Percentiles rank a stretch among this genome's conserved stretches.
Conservation (phyloP, 129 eudicot species). For the Rutidosis leptorrhynchoides region DNA sequence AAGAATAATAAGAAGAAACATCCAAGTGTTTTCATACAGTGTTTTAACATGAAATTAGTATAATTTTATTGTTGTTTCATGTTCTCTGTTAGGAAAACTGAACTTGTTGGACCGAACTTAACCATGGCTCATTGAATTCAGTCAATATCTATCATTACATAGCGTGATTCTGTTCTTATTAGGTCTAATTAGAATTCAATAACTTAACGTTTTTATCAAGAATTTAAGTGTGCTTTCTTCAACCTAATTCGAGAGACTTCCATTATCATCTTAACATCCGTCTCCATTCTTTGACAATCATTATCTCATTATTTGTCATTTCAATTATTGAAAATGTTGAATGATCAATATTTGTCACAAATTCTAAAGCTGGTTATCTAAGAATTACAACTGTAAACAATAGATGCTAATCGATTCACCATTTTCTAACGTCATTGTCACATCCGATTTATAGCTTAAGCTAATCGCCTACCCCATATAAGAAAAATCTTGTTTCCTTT, state of each 20-base stretch:
- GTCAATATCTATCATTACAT: background rate
- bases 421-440: background rate
- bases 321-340: no score
- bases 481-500: background rate
- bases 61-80: no score
- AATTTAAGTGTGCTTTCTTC: background rate
- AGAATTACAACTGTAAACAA: background rate
- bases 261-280: background rate
- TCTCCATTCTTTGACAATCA: background rate
- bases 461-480: background rate
- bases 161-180: background rate
- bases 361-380: background rate
- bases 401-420: background rate
- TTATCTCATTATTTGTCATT: background rate
- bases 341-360: background rate
- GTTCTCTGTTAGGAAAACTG: no score
- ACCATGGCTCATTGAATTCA: constrained; percentile 1
- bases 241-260: background rate
- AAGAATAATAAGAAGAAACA: no score
- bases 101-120: background rate
- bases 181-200: background rate
- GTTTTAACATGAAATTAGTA: no score
- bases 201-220: background rate
- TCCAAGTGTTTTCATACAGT: no score
- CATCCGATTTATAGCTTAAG: background rate